phyloP scores from a whole-genome alignment of 208 protist species.

The Dictyostelium gargantuum region DNA sequence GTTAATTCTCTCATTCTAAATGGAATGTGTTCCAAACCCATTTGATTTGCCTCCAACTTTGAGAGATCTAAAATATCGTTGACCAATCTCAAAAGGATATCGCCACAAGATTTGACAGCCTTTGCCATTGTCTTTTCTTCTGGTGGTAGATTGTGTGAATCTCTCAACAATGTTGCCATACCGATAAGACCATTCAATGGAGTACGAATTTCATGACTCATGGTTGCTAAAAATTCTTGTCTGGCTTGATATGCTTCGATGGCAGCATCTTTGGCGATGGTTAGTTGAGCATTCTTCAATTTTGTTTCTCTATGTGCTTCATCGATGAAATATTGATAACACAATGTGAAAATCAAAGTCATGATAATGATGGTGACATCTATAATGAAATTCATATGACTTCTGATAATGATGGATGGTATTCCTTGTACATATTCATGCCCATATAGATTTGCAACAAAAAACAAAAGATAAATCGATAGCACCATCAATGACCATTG shows the following conservation, averaged over 20 bases:
- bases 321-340: conserved; percentile 56
- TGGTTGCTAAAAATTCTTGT: conserved; percentile 29
- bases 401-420: conserved; percentile 29
- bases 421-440: conserved; percentile 61
- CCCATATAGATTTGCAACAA: conserved; percentile 11
- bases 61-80: conserved; percentile 43
- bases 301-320: conserved; percentile 63
- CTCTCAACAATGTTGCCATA: conserved; percentile 62
- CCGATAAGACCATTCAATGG: conserved; percentile 76
- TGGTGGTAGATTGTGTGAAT: conserved; percentile 30
- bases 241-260: conserved; percentile 49
- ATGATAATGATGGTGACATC: conserved; percentile 39
- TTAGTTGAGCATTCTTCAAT: conserved; percentile 47
- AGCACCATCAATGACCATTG: conserved; percentile 40
- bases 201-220: conserved; percentile 74
- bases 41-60: conserved; percentile 51
- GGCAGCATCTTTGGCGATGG: conserved; percentile 29
- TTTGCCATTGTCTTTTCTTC: conserved; percentile 40
- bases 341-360: conserved; percentile 46
- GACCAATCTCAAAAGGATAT: conserved; percentile 12
- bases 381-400: conserved; percentile 64
- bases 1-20: background rate
- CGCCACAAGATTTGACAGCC: conserved; percentile 34
- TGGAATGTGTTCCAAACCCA: background rate
- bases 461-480: conserved; percentile 14